phyloP scores from a whole-genome alignment of 148 eudicot genomes.

The Cornus suecica region DNA sequence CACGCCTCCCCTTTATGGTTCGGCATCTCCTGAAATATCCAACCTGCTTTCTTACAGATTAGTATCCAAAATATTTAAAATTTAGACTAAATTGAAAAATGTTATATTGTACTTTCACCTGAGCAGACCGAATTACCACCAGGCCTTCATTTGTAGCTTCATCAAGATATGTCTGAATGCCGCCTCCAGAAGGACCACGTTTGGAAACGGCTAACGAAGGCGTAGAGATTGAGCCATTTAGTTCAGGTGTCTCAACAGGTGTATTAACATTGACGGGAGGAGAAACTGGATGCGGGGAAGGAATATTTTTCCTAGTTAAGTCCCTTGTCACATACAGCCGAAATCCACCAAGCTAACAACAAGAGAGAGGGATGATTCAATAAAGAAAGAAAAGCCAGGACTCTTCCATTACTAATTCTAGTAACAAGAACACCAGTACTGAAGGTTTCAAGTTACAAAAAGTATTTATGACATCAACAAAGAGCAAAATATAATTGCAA shows the following conservation, averaged over 20 bases:
- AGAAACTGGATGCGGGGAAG: conserved; percentile 37
- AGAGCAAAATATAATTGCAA: neutral
- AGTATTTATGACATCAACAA: neutral
- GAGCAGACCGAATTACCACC: conserved; percentile 69
- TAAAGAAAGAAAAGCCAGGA: conserved; percentile 2
- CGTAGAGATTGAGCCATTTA: conserved; percentile 55
- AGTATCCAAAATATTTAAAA: conserved; percentile 4
- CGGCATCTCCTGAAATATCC: conserved; percentile 87
- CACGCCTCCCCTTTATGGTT: conserved; percentile 72
- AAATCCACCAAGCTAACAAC: conserved; percentile 74
- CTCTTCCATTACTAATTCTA: neutral
- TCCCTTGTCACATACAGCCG: conserved; percentile 66
- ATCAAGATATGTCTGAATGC: conserved; percentile 42
- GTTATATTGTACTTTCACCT: conserved; percentile 37
- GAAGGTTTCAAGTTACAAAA: neutral
- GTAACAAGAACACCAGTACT: neutral
- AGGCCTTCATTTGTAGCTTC: conserved; percentile 77
- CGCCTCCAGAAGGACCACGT: conserved; percentile 35
- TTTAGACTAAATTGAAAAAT: neutral
- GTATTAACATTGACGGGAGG: conserved; percentile 39
- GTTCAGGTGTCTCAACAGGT: conserved; percentile 35
- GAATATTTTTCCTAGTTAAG: conserved; percentile 35
- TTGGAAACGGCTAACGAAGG: conserved; percentile 64
- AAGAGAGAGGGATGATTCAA: neutral
- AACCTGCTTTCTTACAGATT: conserved; percentile 44